phyloP scores from a whole-genome alignment of 2,329 filamentous ascomycete species.

The Trichoderma sp. region DNA sequence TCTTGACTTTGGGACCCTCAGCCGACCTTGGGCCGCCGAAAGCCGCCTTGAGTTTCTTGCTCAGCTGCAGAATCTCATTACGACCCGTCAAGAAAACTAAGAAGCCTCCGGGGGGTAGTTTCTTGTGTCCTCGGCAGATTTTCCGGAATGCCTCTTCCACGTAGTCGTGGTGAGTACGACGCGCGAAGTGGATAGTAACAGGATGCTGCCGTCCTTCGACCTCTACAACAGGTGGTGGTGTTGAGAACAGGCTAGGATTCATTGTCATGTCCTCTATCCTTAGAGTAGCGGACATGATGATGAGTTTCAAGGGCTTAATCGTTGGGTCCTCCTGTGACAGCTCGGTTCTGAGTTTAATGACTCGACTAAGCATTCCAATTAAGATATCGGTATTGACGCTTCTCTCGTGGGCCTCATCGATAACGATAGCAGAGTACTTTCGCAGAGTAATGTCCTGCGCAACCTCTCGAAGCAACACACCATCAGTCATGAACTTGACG shows the following conservation, averaged over 20 bases:
- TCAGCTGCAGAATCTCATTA: constrained; percentile 83
- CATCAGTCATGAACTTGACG: constrained; percentile 99
- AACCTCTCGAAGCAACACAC: constrained; percentile 88
- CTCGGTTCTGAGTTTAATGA: constrained; percentile 77
- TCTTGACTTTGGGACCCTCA: constrained; percentile 64
- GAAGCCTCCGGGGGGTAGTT: constrained; percentile 85
- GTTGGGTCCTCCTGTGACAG: constrained; percentile 69
- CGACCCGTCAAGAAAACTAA: constrained; percentile 93
- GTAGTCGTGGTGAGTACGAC: constrained; percentile 80
- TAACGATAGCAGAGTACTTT: constrained; percentile 90
- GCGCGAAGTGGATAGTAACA: constrained; percentile 84
- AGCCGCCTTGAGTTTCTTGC: constrained; percentile 69
- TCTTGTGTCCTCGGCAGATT: constrained; percentile 80
- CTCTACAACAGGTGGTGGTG: constrained; percentile 77
- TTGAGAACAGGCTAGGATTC: constrained; percentile 75
- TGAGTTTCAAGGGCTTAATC: constrained; percentile 77
- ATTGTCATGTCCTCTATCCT: constrained; percentile 86
- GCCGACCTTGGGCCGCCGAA: constrained; percentile 57
- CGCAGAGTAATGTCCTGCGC: constrained; percentile 81
- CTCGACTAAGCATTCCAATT: constrained; percentile 94
- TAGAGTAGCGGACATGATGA: constrained; percentile 97
- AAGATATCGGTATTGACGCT: constrained; percentile 97
- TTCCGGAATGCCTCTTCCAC: constrained; percentile 87
- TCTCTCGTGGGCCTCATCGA: constrained; percentile 95
- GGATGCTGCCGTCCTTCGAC: constrained; percentile 89